Conservation (phyloP, 495 filamentous ascomycete species). For the Penicillium nucicola region DNA sequence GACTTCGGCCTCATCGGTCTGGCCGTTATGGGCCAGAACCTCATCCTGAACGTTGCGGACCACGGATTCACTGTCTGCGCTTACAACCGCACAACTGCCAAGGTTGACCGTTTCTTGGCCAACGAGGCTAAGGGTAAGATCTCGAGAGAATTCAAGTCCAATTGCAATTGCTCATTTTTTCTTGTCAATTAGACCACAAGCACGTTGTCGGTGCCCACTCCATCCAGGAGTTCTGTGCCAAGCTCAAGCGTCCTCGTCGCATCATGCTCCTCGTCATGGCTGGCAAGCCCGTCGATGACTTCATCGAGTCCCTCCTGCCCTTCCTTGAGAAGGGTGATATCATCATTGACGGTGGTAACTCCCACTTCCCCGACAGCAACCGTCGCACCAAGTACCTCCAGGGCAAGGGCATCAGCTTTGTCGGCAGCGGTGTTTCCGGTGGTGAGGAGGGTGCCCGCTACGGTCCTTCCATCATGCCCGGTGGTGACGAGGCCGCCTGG, state of each 20-base stretch:
- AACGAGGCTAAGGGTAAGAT: constrained; percentile 85
- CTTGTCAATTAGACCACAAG: constrained; percentile 70
- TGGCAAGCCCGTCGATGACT: constrained; percentile 95
- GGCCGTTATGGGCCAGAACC: constrained; percentile 98
- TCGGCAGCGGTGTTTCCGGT: constrained; percentile 96
- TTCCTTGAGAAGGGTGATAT: constrained; percentile 90
- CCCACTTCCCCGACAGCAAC: constrained; percentile 98
- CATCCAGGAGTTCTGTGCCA: constrained; percentile 86
- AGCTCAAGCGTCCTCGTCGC: constrained; percentile 93
- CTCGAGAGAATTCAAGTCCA: not conserved
- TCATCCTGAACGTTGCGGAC: constrained; percentile 98
- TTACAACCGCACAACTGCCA: constrained; percentile 95
- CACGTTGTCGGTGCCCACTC: constrained; percentile 90
- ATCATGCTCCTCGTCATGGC: constrained; percentile 99
- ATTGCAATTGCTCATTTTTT: constrained; percentile 7
- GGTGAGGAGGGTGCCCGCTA: constrained; percentile 99
- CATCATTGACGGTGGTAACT: constrained; percentile 99
- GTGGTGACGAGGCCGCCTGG: constrained; percentile 97
- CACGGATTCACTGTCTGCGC: constrained; percentile 94
- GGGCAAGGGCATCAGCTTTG: constrained; percentile 88
- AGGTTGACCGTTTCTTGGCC: constrained; percentile 92
- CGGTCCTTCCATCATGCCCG: constrained; percentile 96
- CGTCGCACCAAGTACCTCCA: constrained; percentile 84
- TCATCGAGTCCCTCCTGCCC: constrained; percentile 93
- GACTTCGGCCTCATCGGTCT: constrained; percentile 99